Percentiles rank a stretch among this genome's conserved stretches.
These are phyloP conservation scores for Ambrosiella cleistominuta DNA, from an alignment of 2,329 filamentous ascomycete genomes.

Conservation along the genomic window DNA sequence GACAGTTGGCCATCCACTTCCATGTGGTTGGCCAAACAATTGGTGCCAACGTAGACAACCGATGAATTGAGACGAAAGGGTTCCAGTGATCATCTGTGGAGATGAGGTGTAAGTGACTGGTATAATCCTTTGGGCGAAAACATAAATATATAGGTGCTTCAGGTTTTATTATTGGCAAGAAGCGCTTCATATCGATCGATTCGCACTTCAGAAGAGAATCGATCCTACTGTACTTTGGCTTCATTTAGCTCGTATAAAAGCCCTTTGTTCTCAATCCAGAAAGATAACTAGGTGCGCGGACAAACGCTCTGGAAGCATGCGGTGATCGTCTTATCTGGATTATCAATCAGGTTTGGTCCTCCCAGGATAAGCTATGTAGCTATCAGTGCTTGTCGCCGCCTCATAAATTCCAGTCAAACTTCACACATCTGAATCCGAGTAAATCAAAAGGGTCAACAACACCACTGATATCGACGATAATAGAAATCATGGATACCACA, in stretches of 20 bases:
- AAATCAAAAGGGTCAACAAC: not conserved
- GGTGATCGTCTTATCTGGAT: constrained; percentile 3
- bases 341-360: constrained; percentile 10
- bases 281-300: not conserved
- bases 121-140: no score
- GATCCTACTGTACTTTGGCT: no score
- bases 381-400: not conserved
- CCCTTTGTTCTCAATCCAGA: no score
- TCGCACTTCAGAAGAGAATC: no score
- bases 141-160: no score
- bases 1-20: not conserved
- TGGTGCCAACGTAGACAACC: not conserved
- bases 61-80: not conserved
- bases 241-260: no score
- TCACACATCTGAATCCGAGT: no score
- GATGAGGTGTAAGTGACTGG: not conserved
- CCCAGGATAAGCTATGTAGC: not conserved
- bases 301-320: not conserved
- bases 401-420: not conserved
- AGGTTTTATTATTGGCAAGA: no score
- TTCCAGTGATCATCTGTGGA: no score
- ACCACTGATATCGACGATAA: not conserved
- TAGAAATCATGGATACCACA: not conserved
- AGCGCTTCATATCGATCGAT: no score
- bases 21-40: not conserved